phyloP scores from a whole-genome alignment of 1,284 basidiomycete genomes.

The Boletus nobilissimus region DNA sequence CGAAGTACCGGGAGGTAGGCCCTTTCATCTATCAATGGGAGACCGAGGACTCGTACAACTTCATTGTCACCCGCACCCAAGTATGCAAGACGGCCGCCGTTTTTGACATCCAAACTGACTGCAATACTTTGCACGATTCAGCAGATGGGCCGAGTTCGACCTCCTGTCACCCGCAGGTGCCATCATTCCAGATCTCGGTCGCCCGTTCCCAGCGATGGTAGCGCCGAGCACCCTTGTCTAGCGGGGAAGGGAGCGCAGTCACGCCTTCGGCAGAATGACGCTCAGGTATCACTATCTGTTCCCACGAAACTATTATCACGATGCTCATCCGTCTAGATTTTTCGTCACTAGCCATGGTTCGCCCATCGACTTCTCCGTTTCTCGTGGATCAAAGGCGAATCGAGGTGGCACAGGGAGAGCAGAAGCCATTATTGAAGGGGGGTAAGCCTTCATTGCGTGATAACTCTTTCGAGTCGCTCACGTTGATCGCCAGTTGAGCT shows the following conservation, averaged over 20 bases:
- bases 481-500: neutral
- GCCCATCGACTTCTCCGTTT: neutral
- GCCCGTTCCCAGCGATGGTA: no score
- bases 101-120: constrained; percentile 9
- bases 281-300: no score
- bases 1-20: constrained; percentile 5
- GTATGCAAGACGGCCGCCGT: neutral
- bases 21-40: neutral
- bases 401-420: neutral
- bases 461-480: neutral
- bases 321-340: neutral
- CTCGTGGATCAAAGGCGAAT: neutral
- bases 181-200: no score
- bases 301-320: neutral
- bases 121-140: no score
- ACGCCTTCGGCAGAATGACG: neutral
- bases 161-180: no score
- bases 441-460: neutral
- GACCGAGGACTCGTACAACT: constrained; percentile 4
- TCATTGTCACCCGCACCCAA: constrained; percentile 9
- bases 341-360: neutral
- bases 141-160: no score
- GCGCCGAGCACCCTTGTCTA: no score
- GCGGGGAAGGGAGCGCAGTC: no score
- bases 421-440: neutral